Evolutionary conservation across 2,329 filamentous ascomycete species (phyloP), one percentile per base, ranked within the genome.

Genomic region (Pseudogymnoascus sp.): DNA sequence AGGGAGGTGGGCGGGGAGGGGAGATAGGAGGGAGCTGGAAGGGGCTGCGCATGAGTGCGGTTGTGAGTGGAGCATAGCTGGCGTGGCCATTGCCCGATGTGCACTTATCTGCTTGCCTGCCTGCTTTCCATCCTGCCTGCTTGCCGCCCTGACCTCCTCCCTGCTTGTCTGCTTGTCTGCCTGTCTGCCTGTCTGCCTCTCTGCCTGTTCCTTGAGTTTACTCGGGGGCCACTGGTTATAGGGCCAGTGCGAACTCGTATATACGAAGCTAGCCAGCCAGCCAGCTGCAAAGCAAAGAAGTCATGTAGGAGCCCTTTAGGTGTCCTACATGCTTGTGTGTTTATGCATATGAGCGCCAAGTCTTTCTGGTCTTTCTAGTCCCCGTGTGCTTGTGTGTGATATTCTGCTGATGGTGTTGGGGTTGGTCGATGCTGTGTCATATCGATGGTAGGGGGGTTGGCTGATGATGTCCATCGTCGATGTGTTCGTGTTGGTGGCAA

Each of bases 251-350:
- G 48, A 33, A 33, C 27, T 12, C 48, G 48, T 55, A 55, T 55
- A 55, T 55, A 55, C 33, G 48, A 29, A 55, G 27, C 48, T 55
- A 55, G 48, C 48, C 33, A 15, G 29, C 48, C 48, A 17, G 27
- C 27, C 29, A 12, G 7, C 8, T 4, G 48, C 13, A 15, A 29
- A 31, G 25, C 13, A 31, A 55, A 29, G 44, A 51, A 15, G 48
- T 55, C 48, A 55, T 51, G 15, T 51, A 33, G 48, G 48, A 33
- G 48, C 17, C 48, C 31, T 17, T n/a, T 55, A 55, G 48, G 48
- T 55, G 48, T 9, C 17, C n/a, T 33, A 33, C n/a, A 55, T 55
- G 48, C 48, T 55, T 55, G 29, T 55, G 29, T 55, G n/a, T 55
- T 33, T 17, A 55, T 33, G 48, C 48, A 33, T 33, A 33, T 55